Evolutionary conservation across 805 yeast species (phyloP).

Genomic region (Yamadazyma scolyti): DNA sequence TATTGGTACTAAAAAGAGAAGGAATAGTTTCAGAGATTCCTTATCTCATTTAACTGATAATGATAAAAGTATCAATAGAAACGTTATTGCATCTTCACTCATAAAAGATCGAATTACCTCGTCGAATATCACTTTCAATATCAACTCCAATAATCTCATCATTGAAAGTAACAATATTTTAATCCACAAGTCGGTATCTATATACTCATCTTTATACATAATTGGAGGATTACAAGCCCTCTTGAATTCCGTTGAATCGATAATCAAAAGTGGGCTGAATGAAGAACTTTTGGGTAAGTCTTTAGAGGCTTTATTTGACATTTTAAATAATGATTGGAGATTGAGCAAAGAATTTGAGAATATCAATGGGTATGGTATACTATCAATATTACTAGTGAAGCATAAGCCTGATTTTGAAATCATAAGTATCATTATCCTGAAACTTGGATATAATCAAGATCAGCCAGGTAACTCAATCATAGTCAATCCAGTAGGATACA

Average conservation of each 20-base stretch:
- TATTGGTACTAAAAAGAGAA: constrained; percentile 6
- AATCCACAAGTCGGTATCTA: constrained; percentile 22
- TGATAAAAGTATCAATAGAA: constrained; percentile 10
- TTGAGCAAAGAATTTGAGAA: constrained; percentile 55
- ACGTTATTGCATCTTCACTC: constrained; percentile 11
- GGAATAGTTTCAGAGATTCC: constrained; percentile 10
- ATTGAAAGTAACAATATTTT: constrained; percentile 7
- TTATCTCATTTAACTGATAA: constrained; percentile 2
- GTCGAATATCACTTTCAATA: constrained; percentile 19
- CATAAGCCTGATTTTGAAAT: constrained; percentile 30
- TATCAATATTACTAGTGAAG: constrained; percentile 50
- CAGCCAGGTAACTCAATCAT: constrained; percentile 56
- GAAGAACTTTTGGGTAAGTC: constrained; percentile 15
- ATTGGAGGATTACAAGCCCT: constrained; percentile 52
- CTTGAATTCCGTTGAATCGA: constrained; percentile 43
- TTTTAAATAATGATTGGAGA: constrained; percentile 48
- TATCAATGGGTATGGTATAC: constrained; percentile 56
- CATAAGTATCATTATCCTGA: constrained; percentile 46
- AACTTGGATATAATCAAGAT: constrained; percentile 52
- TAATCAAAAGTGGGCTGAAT: constrained; percentile 16
- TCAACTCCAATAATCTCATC: constrained; percentile 11
- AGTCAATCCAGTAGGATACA: constrained; percentile 53
- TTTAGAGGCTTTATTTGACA: constrained; percentile 38
- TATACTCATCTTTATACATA: constrained; percentile 33
- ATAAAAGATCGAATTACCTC: constrained; percentile 11